These are phyloP conservation scores for Chaetomium globosum DNA, from an alignment of 2,329 filamentous ascomycete species.

Conservation along the genomic window DNA sequence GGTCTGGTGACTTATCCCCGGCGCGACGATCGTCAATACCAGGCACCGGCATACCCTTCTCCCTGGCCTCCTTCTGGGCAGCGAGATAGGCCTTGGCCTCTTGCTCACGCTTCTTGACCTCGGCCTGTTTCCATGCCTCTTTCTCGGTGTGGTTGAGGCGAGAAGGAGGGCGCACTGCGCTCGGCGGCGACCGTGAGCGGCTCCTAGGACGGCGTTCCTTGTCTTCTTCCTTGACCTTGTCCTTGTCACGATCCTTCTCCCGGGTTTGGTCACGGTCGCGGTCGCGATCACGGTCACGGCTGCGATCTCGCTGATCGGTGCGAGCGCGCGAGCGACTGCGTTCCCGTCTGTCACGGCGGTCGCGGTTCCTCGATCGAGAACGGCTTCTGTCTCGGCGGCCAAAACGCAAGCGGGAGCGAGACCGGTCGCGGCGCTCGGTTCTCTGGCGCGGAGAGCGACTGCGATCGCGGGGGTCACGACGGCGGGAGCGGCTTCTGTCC, in stretches of 20 bases:
- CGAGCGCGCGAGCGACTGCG: slow-evolving; percentile 26
- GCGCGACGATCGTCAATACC: slow-evolving; percentile 58
- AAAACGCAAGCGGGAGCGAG: slow-evolving; percentile 37
- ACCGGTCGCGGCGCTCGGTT: slow-evolving; percentile 39
- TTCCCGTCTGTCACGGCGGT: slow-evolving; percentile 39
- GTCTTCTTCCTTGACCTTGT: slow-evolving; percentile 28
- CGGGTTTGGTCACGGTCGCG: slow-evolving; percentile 27
- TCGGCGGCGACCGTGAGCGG: slow-evolving; percentile 48
- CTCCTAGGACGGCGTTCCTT: slow-evolving; percentile 44
- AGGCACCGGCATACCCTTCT: slow-evolving; percentile 60
- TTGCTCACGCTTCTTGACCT: slow-evolving; percentile 63
- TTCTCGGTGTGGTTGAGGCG: slow-evolving; percentile 52
- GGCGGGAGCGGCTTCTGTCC: slow-evolving; percentile 37
- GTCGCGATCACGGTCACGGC: slow-evolving; percentile 24
- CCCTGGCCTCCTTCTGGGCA: slow-evolving; percentile 62
- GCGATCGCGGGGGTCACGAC: slow-evolving; percentile 35
- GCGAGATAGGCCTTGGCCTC: slow-evolving; percentile 67
- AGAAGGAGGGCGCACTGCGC: slow-evolving; percentile 43
- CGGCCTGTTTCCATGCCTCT: slow-evolving; percentile 62
- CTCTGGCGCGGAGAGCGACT: slow-evolving; percentile 39
- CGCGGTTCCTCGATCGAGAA: slow-evolving; percentile 42
- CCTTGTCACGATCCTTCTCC: slow-evolving; percentile 33
- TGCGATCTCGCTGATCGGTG: slow-evolving; percentile 24
- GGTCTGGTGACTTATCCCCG: slow-evolving; percentile 38
- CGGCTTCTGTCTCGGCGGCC: slow-evolving; percentile 43